Evolutionary conservation across 306 rosid species (phyloP).

Genomic region (Alnus glutinosa): DNA sequence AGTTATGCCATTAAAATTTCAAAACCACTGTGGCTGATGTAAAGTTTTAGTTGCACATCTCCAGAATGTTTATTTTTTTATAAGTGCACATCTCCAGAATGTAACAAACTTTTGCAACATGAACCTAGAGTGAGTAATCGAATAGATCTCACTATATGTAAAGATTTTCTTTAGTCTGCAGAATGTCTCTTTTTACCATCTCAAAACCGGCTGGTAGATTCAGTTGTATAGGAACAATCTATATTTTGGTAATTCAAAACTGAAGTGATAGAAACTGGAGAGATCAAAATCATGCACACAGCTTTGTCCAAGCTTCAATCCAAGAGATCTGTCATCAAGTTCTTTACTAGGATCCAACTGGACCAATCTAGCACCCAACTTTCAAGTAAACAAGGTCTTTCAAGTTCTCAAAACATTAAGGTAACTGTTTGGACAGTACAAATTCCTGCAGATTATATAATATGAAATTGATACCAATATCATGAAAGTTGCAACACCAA

Average conservation of each 20-base stretch:
- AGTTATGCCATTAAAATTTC: background rate
- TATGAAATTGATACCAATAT: constrained; percentile 64
- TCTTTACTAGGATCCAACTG: constrained; percentile 20
- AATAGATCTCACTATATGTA: constrained; percentile 7
- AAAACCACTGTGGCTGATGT: background rate
- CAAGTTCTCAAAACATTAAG: constrained; percentile 19
- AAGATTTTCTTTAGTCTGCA: constrained; percentile 1
- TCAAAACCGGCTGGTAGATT: background rate
- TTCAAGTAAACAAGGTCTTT: constrained; percentile 8
- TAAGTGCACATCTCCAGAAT: background rate
- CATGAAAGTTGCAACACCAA: constrained; percentile 92
- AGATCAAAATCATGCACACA: background rate
- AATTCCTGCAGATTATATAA: background rate
- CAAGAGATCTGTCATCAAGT: background rate
- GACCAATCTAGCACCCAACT: constrained; percentile 1
- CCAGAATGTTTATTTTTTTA: background rate
- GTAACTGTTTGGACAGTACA: background rate
- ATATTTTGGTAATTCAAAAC: background rate
- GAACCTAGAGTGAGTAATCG: constrained; percentile 6
- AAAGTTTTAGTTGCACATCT: constrained; percentile 5
- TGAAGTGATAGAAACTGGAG: background rate
- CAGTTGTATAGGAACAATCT: constrained; percentile 16
- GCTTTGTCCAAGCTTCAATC: background rate
- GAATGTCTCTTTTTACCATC: background rate
- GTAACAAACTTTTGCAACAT: constrained; percentile 2